Evolutionary conservation across 2,329 filamentous ascomycete genomes (phyloP), one percentile per base, ranked within the genome.

Genomic region (Magnaporthiopsis rhizophila): DNA sequence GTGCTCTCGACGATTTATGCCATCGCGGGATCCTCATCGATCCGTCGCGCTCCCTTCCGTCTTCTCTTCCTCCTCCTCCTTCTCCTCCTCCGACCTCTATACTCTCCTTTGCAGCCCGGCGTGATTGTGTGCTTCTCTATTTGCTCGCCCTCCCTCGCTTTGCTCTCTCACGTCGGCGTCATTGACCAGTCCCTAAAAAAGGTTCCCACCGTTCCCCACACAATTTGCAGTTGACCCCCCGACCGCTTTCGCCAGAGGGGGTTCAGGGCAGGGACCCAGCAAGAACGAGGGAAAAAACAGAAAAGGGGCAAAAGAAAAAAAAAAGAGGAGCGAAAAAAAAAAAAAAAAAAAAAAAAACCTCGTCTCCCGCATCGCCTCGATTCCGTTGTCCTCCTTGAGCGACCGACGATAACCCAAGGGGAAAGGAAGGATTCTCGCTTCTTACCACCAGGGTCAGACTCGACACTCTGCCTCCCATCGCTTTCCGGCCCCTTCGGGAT

Each of bases 381-480:
- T 53, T 53, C n/a, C 18, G 21, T 53, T 21, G 45, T 53, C 45
- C 45, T 53, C 45, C 45, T 53, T 24, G 45, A 53, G 45, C 45
- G 45, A 53, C 45, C 21, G 45, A 53, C 45, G 45, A 53, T 11
- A 53, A 53, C 45, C 13, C 18, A 21, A 53, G 45, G 21, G 6
- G 45, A 53, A 53, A 53, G 21, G 45, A 53, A 53, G 45, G 45
- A 53, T n/a, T 53, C 8, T 11, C 8, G 45, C 8, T 24, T 53
- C 45, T 53, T 53, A 1, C n/a, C 45, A 53, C 45, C 45, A n/a
- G 21, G 8, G 21, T 24, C 45, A 53, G 45, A 24, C 45, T 53
- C 45, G 78, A 80, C 18, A 65, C 68, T 56, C 78, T 78, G 64
- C 24, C n/a, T n/a, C 56, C 56, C 30, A 21, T 34, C 32, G 32